Conservation (phyloP, 1,284 basidiomycete genomes). For the Omphalotus olearius region DNA sequence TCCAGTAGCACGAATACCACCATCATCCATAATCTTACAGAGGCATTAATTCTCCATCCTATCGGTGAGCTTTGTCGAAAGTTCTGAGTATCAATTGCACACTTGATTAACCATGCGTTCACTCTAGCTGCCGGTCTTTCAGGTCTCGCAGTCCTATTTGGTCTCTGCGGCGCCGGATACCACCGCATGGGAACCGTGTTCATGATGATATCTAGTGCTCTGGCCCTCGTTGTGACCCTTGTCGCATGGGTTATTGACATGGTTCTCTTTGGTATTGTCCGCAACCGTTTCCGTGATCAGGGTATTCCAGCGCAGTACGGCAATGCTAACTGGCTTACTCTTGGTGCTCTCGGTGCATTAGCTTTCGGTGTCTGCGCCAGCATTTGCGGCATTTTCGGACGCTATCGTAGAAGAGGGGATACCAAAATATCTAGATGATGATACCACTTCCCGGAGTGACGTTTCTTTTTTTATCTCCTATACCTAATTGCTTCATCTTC, state of each 20-base stretch:
- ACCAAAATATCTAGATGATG: background rate
- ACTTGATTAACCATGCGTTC: background rate
- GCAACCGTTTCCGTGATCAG: slow-evolving; percentile 49
- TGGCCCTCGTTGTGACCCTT: slow-evolving; percentile 62
- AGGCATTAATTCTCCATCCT: slow-evolving; percentile 71
- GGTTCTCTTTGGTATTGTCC: slow-evolving; percentile 72
- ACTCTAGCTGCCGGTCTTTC: slow-evolving; percentile 59
- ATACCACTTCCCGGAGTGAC: background rate
- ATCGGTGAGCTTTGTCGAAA: slow-evolving; percentile 43
- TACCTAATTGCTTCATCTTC: slow-evolving; percentile 1
- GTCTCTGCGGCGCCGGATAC: slow-evolving; percentile 59
- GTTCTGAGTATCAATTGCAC: background rate
- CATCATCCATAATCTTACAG: slow-evolving; percentile 66
- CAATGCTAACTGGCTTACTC: slow-evolving; percentile 76
- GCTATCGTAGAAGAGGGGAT: slow-evolving; percentile 40
- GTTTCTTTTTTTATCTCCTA: background rate
- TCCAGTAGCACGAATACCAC: slow-evolving; percentile 40
- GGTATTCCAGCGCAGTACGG: slow-evolving; percentile 56
- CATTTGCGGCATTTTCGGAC: slow-evolving; percentile 64
- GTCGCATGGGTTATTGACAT: slow-evolving; percentile 75
- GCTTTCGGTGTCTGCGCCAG: slow-evolving; percentile 62
- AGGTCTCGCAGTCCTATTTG: slow-evolving; percentile 69
- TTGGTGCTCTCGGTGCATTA: slow-evolving; percentile 67
- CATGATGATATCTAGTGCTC: slow-evolving; percentile 64
- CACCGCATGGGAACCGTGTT: slow-evolving; percentile 68